Evolutionary conservation across 805 yeast species (phyloP).

Genomic region (Schwanniomyces vanrijiae): DNA sequence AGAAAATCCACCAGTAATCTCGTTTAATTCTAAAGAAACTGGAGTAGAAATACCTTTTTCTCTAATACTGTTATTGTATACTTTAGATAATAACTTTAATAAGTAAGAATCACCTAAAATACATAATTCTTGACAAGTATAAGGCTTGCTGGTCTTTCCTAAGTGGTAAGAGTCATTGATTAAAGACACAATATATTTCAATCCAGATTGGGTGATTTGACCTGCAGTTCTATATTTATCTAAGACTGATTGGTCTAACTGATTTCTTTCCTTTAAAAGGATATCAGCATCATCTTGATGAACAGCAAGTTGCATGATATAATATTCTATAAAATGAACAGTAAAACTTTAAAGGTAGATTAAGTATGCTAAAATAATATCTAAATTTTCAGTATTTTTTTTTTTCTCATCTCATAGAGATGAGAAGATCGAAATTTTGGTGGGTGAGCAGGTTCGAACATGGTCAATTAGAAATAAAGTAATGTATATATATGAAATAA

Average conservation of each 20-base stretch:
- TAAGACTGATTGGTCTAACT: slow-evolving; percentile 57
- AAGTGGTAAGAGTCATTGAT: slow-evolving; percentile 76
- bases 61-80: slow-evolving; percentile 59
- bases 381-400: slow-evolving; percentile 1
- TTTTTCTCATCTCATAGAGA: background rate
- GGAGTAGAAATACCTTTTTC: slow-evolving; percentile 95
- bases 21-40: slow-evolving; percentile 83
- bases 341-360: background rate
- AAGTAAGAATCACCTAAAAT: slow-evolving; percentile 78
- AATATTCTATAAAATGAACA: background rate
- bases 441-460: background rate
- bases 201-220: slow-evolving; percentile 80
- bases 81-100: slow-evolving; percentile 54
- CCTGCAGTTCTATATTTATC: slow-evolving; percentile 91
- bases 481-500: too few relatives aligned
- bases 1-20: slow-evolving; percentile 72
- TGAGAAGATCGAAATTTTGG: slow-evolving; percentile 1
- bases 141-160: slow-evolving; percentile 42
- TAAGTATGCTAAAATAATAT: background rate
- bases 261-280: slow-evolving; percentile 70
- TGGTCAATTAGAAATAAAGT: background rate
- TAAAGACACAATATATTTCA: slow-evolving; percentile 62
- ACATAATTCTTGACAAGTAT: slow-evolving; percentile 72
- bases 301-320: slow-evolving; percentile 67
- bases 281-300: slow-evolving; percentile 73